Evolutionary conservation across 768 basidiomycete genomes (phyloP).

Genomic region (Lentinula sp.): DNA sequence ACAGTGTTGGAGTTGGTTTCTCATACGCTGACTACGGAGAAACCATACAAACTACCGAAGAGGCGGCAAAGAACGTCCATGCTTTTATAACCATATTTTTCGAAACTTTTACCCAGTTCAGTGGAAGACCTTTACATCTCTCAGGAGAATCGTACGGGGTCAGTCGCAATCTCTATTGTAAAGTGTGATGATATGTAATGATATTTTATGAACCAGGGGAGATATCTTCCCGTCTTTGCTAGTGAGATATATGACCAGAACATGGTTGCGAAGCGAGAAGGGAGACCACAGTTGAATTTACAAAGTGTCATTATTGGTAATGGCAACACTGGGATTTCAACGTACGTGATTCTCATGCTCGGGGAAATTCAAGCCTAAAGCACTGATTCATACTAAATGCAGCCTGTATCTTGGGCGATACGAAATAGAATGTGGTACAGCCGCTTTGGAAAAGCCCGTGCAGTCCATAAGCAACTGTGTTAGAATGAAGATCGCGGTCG

Average conservation of each 20-base stretch:
- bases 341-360: not conserved
- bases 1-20: constrained; percentile 57
- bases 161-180: not conserved
- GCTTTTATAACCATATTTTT: constrained; percentile 78
- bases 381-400: constrained; percentile 17
- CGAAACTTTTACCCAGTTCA: constrained; percentile 68
- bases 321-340: constrained; percentile 49
- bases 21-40: constrained; percentile 68
- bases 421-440: constrained; percentile 43
- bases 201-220: constrained; percentile 37
- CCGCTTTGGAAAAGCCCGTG: constrained; percentile 48
- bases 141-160: constrained; percentile 76
- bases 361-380: not conserved
- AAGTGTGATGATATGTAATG: not conserved
- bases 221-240: constrained; percentile 71
- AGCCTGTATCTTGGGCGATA: constrained; percentile 39
- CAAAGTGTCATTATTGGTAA: constrained; percentile 72
- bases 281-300: constrained; percentile 53
- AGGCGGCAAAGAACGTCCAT: constrained; percentile 70
- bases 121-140: constrained; percentile 55
- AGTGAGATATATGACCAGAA: constrained; percentile 76
- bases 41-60: constrained; percentile 68
- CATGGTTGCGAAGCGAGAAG: constrained; percentile 44
- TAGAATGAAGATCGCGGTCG: constrained; percentile 52
- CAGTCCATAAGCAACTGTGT: constrained; percentile 48